phyloP scores from a whole-genome alignment of 345 rosid genomes.

The Acer yangbiense region DNA sequence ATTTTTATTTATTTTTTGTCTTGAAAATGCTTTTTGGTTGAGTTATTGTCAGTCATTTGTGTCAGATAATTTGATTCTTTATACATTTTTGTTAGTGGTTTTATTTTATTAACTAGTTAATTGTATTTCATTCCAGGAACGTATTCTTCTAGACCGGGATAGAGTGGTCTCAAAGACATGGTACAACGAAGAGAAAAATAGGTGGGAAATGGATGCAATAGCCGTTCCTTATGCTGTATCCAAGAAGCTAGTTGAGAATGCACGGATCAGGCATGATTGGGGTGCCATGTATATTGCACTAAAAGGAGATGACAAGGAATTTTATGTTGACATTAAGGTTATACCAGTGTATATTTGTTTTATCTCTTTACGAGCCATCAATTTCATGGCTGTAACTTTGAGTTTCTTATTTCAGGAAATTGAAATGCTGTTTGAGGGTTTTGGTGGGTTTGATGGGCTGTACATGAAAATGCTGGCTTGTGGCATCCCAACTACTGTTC shows the following conservation, averaged over 20 bases:
- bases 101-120: slow-evolving; percentile 18
- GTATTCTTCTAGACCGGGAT: slow-evolving; percentile 83
- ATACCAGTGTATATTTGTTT: slow-evolving; percentile 19
- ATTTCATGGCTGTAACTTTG: slow-evolving; percentile 27
- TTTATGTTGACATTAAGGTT: slow-evolving; percentile 78
- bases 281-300: slow-evolving; percentile 78
- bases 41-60: background rate
- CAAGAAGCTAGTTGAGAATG: slow-evolving; percentile 71
- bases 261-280: slow-evolving; percentile 93
- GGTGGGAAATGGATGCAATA: slow-evolving; percentile 92
- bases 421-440: slow-evolving; percentile 78
- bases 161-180: slow-evolving; percentile 87
- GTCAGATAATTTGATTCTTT: background rate
- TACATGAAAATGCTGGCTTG: slow-evolving; percentile 90
- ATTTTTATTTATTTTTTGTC: too few species aligned
- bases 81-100: slow-evolving; percentile 5
- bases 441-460: slow-evolving; percentile 94
- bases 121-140: slow-evolving; percentile 56
- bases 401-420: slow-evolving; percentile 61
- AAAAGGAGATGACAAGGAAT: slow-evolving; percentile 86
- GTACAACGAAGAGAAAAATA: slow-evolving; percentile 70
- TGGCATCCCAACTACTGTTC: slow-evolving; percentile 79
- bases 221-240: slow-evolving; percentile 91
- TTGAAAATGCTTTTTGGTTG: background rate
- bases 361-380: slow-evolving; percentile 5